These are phyloP conservation scores for Lantana camara DNA, from an alignment of 257 asterid genomes.

Conservation along the genomic window DNA sequence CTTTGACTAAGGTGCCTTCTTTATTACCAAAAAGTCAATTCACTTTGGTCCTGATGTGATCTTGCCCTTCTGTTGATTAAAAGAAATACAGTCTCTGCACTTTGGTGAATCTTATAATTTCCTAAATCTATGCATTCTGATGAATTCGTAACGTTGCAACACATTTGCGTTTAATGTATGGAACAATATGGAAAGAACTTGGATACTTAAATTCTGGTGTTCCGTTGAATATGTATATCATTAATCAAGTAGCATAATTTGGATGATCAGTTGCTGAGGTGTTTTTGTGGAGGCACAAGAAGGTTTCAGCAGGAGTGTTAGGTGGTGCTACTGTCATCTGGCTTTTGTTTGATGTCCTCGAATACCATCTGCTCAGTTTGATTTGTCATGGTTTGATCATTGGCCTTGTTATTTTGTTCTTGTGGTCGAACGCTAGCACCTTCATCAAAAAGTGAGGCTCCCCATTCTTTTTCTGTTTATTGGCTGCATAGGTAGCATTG, in stretches of 20 bases:
- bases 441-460: slow-evolving; percentile 73
- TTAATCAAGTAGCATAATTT: slow-evolving; percentile 4
- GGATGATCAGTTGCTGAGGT: slow-evolving; percentile 74
- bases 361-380: slow-evolving; percentile 66
- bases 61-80: slow-evolving; percentile 2
- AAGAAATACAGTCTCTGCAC: neutral
- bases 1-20: neutral
- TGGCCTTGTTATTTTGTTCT: slow-evolving; percentile 54
- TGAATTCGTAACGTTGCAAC: neutral
- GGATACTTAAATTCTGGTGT: neutral
- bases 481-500: neutral
- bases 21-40: neutral
- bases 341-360: slow-evolving; percentile 79
- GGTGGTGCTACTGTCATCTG: slow-evolving; percentile 78
- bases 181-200: neutral
- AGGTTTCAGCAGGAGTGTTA: slow-evolving; percentile 73
- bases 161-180: neutral
- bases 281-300: slow-evolving; percentile 87
- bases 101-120: neutral
- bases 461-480: neutral
- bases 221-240: neutral
- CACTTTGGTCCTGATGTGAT: neutral
- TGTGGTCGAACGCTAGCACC: slow-evolving; percentile 69
- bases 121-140: neutral
- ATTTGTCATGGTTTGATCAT: slow-evolving; percentile 67